Base-by-base conservation (phyloP, 345 rosid species). In the Nephelium lappaceum region DNA sequence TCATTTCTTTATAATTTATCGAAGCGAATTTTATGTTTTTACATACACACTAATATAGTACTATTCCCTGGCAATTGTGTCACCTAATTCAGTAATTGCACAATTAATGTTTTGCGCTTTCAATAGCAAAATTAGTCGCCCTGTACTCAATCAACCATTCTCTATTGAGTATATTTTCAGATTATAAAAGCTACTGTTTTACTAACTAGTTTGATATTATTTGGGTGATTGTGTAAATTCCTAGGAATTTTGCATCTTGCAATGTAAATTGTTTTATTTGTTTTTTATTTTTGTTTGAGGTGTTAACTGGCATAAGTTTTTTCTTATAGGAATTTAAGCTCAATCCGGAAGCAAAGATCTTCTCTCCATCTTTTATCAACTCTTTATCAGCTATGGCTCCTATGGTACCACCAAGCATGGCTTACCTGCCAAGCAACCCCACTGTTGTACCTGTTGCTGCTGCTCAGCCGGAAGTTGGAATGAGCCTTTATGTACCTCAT, bases 301-400 rank as follows among this genome's bases (percentile, higher is more conserved):
- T 51, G 19, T 71, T 12, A 61, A 60, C 21, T 69, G 12, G 31
- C 47, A 31, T 31, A 43, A 38, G 58, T n/a, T 12, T 45, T 45
- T 63, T 71, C 57, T 71, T 71, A 19, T 83, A 95, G 98, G 98
- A 88, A 69, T 95, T 87, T 87, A 95, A 92, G 87, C 95, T 95
- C 77, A 95, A 95, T 77, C 94, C 98, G 18, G 91, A 80, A 71
- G 98, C 98, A 75, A 92, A 91, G 83, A 76, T 78, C 53, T 95
- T 93, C 84, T 91, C 89, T 77, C 98, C 98, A 10, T 84, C 94
- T 78, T 88, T 80, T 82, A 79, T 84, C 27, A 87, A 83, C 79
- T 68, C 89, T 64, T 60, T 74, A 82, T 68, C 95, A 21, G 85
- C 88, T 3, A 80, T 78, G 77, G 65, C 86, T 87, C 85, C 93